These are phyloP conservation scores for Pseudomassariella vexata DNA, from an alignment of 2,329 filamentous ascomycete genomes.

Conservation along the genomic window DNA sequence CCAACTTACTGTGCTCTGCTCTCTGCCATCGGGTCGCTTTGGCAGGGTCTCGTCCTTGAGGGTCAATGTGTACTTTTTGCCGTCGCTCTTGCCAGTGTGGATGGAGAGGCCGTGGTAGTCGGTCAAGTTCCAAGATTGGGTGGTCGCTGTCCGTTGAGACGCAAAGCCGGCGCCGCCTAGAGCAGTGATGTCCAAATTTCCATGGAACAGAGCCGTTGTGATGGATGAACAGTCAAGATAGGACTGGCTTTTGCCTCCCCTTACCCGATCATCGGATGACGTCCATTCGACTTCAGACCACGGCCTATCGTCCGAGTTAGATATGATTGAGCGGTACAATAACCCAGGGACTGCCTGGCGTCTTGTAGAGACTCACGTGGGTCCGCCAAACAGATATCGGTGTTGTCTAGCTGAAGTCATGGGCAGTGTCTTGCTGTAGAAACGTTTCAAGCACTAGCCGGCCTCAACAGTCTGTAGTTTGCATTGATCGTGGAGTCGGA, in stretches of 20 bases:
- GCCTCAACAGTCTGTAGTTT: too few species aligned
- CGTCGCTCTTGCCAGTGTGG: conserved; percentile 45
- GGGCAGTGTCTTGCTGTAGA: too few species aligned
- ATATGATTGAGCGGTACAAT: too few species aligned
- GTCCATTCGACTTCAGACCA: conserved; percentile 61
- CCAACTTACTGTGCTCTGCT: conserved; percentile 67
- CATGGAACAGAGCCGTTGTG: conserved; percentile 46
- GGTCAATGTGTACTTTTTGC: conserved; percentile 63
- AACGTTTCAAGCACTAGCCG: not conserved
- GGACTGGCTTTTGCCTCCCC: conserved; percentile 62
- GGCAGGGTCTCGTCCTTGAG: conserved; percentile 65
- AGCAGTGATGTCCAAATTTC: conserved; percentile 65
- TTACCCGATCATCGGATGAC: conserved; percentile 69
- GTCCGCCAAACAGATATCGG: conserved; percentile 3
- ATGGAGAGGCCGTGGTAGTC: conserved; percentile 56
- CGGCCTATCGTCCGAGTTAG: conserved; percentile 32
- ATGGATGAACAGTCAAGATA: conserved; percentile 30
- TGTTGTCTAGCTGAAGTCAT: too few species aligned
- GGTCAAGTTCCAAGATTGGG: conserved; percentile 57
- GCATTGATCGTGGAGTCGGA: too few species aligned
- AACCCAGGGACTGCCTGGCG: too few species aligned
- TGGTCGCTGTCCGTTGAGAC: conserved; percentile 63
- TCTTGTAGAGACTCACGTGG: conserved; percentile 2
- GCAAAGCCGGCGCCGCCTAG: conserved; percentile 80
- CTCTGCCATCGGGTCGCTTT: conserved; percentile 56